Percentiles rank a stretch among this genome's conserved stretches.
Evolutionary conservation across 192 early-diverging fungal genomes (phyloP).

Genomic region (Rhizophagus prolifer): DNA sequence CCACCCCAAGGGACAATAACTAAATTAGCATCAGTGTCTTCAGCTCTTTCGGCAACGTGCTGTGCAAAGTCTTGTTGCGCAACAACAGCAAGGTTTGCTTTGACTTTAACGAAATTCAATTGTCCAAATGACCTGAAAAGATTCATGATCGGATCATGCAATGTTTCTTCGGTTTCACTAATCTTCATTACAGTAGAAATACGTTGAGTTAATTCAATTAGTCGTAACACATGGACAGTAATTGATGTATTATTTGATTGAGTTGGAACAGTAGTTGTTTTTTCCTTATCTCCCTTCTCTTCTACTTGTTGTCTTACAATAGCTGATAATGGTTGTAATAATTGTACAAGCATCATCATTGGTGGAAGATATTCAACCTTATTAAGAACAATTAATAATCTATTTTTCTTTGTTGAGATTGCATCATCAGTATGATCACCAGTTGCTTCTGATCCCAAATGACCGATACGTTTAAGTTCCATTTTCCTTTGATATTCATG

Average conservation of each 20-base stretch:
- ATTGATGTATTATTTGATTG: slow-evolving; percentile 33
- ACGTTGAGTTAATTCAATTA: slow-evolving; percentile 78
- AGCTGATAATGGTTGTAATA: slow-evolving; percentile 23
- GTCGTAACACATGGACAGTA: slow-evolving; percentile 63
- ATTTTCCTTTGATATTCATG: slow-evolving; percentile 52
- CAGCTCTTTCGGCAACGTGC: slow-evolving; percentile 58
- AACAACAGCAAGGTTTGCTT: slow-evolving; percentile 60
- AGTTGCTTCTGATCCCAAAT: not conserved
- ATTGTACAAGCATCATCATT: slow-evolving; percentile 44
- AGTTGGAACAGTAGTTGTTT: not conserved
- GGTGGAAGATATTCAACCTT: slow-evolving; percentile 45
- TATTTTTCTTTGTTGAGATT: slow-evolving; percentile 26
- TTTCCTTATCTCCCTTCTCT: not conserved
- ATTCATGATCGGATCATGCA: slow-evolving; percentile 73
- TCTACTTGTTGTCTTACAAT: not conserved
- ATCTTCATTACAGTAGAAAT: slow-evolving; percentile 78
- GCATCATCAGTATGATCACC: not conserved
- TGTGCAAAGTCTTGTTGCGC: slow-evolving; percentile 67
- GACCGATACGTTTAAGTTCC: not conserved
- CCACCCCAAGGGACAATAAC: slow-evolving; percentile 43
- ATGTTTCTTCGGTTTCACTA: slow-evolving; percentile 61
- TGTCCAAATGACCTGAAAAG: slow-evolving; percentile 82
- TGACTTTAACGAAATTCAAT: slow-evolving; percentile 65
- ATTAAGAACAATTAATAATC: slow-evolving; percentile 40
- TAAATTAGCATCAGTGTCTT: slow-evolving; percentile 56